Base-by-base conservation (phyloP, 2,329 filamentous ascomycete genomes). In the Tolypocladium ovalisporum region DNA sequence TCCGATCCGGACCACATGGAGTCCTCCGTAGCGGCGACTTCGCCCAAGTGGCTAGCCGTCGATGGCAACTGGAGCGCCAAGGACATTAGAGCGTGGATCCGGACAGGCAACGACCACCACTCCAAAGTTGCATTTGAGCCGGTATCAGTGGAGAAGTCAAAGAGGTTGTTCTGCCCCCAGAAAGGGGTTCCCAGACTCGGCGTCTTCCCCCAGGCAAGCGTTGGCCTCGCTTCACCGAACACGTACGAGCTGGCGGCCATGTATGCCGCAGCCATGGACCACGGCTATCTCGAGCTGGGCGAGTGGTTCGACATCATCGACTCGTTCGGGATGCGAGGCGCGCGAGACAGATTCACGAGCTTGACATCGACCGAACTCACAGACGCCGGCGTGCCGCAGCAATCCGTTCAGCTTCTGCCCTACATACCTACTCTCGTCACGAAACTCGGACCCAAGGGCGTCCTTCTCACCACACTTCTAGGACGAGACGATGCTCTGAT, bases 351-450 rank as follows among this genome's bases (percentile, higher is more conserved):
- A 1, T 86, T 96, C 55, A 78, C 88, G 0, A 75, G 80, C 5
- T 75, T 91, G n/a, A 88, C 89, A 0, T 84, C 80, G 2, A 66
- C 73, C 0, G 76, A 79, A 3, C 76, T 97, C 55, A 88, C 91
- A 1, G 87, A 96, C 63, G 77, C 84, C 12, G 94, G 93, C 1
- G 82, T 96, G 15, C 90, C 93, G 0, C 87, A 95, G 64, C 88
- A 93, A 73, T 83, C 81, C 39, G 81, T 97, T 44, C 89, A 94
- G 65, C 81, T 99, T 24, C 80, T 97, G 1, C 94, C 94, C 0
- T 96, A 90, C 64, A 87, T 97, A 27, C 91, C 92, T 0, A 89
- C 83, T 3, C 83, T 97, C 35, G 74, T 96, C 44, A 90, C 90
- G 1, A 97, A 96, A 70, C 78, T 97, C 1, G 94, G 94, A 0